phyloP scores from a whole-genome alignment of 2,329 filamentous ascomycete species.

The Aspergillus pseudoterreus region DNA sequence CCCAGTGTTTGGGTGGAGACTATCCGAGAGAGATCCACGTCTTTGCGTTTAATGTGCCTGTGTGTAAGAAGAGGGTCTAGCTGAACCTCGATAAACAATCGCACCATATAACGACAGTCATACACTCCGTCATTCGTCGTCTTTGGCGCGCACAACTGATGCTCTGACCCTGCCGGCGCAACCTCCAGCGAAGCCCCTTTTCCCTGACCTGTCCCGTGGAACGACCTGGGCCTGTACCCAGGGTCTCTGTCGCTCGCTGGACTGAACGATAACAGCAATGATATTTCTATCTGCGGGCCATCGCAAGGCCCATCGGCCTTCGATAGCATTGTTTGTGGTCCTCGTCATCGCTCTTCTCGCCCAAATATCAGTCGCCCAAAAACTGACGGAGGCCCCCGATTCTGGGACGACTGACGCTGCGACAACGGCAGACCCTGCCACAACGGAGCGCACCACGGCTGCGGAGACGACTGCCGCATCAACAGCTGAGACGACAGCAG shows the following conservation, averaged over 20 bases:
- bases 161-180: background rate
- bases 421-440: constrained; percentile 9
- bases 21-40: constrained; percentile 12
- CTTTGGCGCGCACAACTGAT: background rate
- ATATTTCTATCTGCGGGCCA: constrained; percentile 10
- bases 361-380: constrained; percentile 15
- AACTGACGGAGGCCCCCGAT: background rate
- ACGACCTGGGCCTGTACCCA: background rate
- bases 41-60: constrained; percentile 1
- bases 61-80: background rate
- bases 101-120: background rate
- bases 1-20: constrained; percentile 14
- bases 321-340: constrained; percentile 15
- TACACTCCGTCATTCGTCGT: background rate
- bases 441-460: constrained; percentile 12
- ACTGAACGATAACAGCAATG: constrained; percentile 10
- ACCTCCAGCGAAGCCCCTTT: background rate
- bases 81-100: constrained; percentile 1
- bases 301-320: constrained; percentile 12
- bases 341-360: constrained; percentile 14
- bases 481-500: background rate
- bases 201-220: background rate
- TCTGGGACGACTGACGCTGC: constrained; percentile 13
- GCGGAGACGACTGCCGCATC: constrained; percentile 9
- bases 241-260: background rate